Conservation (phyloP, 306 rosid species). For the Quercus cerris region DNA sequence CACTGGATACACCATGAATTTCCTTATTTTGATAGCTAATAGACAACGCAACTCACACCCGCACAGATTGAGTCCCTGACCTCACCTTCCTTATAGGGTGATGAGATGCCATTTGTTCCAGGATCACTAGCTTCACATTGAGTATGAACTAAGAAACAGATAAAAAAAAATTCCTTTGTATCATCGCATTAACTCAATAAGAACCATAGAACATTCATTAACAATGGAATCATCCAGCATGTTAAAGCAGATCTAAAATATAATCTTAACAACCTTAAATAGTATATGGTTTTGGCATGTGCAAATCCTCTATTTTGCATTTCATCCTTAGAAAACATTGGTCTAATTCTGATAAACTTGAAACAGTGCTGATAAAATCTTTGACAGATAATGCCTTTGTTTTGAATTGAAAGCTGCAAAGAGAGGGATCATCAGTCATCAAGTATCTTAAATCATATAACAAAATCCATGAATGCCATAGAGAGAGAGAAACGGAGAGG, state of each 20-base stretch:
- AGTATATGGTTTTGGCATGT: conserved; percentile 50
- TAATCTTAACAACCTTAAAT: conserved; percentile 42
- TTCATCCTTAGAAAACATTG: conserved; percentile 17
- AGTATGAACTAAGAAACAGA: background rate
- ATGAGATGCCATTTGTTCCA: background rate
- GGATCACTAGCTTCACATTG: background rate
- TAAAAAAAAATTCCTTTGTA: background rate
- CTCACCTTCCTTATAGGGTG: background rate
- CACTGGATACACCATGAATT: background rate
- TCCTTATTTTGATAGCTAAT: background rate
- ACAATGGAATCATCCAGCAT: background rate
- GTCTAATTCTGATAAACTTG: conserved; percentile 48
- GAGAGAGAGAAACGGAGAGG: no score
- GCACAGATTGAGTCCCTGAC: background rate
- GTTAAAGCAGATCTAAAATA: background rate
- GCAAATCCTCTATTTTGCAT: conserved; percentile 44
- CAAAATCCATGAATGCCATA: no score
- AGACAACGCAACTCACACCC: background rate
- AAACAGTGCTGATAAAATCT: conserved; percentile 40
- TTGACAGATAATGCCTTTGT: conserved; percentile 13
- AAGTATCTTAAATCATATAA: background rate
- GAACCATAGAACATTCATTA: background rate
- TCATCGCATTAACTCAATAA: background rate
- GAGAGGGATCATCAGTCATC: conserved; percentile 7
- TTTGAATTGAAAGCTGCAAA: conserved; percentile 38